Conservation (phyloP, 352 stramenopile species). For the Phytophthora fragariae region DNA sequence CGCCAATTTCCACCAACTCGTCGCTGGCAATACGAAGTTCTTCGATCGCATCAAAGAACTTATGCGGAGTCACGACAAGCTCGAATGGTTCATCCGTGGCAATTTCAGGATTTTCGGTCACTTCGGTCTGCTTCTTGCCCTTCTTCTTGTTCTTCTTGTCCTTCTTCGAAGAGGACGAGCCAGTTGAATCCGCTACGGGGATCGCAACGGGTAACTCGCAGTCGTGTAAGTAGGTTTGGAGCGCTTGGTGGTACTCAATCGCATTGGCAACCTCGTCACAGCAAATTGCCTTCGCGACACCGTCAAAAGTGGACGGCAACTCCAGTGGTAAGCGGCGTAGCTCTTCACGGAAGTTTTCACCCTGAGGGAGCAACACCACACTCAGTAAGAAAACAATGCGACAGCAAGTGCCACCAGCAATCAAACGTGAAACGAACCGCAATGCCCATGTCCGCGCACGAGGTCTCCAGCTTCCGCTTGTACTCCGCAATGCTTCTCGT, state of each 20-base stretch:
- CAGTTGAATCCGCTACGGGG: constrained; percentile 10
- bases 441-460: constrained; percentile 73
- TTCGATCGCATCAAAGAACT: constrained; percentile 69
- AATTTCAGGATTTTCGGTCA: constrained; percentile 18
- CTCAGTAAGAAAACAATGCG: constrained; percentile 4
- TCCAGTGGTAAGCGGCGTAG: constrained; percentile 63
- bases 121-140: constrained; percentile 29
- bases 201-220: constrained; percentile 52
- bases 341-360: constrained; percentile 70
- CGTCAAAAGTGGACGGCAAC: constrained; percentile 62
- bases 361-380: constrained; percentile 28
- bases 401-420: neutral
- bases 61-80: constrained; percentile 44
- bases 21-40: constrained; percentile 59
- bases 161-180: constrained; percentile 44
- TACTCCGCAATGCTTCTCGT: constrained; percentile 78
- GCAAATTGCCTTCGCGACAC: constrained; percentile 54
- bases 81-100: constrained; percentile 45
- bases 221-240: constrained; percentile 74
- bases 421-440: constrained; percentile 30
- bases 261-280: constrained; percentile 47
- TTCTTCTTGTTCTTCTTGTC: constrained; percentile 54
- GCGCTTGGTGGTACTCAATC: constrained; percentile 66
- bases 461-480: constrained; percentile 67
- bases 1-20: constrained; percentile 23